Conservation (phyloP, 176 grass and related monocot species). For the Triticum turgidum region DNA sequence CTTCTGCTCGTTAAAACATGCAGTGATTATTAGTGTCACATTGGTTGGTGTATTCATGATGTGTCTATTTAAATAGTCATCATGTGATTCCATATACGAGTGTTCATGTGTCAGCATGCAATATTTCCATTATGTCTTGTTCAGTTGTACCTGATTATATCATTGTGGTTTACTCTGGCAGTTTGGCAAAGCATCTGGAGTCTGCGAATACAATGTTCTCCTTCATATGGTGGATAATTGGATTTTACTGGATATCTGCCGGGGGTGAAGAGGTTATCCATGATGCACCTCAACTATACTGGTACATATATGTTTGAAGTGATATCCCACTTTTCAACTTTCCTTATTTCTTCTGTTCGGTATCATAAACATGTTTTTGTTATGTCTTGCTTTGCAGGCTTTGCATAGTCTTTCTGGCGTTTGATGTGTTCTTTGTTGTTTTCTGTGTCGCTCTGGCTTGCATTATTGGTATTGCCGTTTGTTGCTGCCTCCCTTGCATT, state of each 20-base stretch:
- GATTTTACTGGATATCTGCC: conserved; percentile 88
- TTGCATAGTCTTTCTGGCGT: conserved; percentile 87
- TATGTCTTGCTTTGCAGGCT: conserved; percentile 58
- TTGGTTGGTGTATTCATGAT: background rate
- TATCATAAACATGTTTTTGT: background rate
- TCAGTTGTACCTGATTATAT: conserved; percentile 10
- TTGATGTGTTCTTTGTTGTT: conserved; percentile 92
- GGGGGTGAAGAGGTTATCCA: conserved; percentile 70
- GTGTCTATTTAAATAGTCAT: background rate
- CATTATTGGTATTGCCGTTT: conserved; percentile 90
- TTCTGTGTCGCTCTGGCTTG: conserved; percentile 92
- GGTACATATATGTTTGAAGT: conserved; percentile 39
- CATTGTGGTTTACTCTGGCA: conserved; percentile 36
- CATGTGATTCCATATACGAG: background rate
- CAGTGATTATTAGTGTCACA: background rate
- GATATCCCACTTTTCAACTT: background rate
- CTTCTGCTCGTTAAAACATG: background rate
- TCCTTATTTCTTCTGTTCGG: conserved; percentile 12
- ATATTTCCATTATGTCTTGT: background rate
- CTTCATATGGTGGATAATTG: conserved; percentile 92
- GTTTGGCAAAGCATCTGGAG: conserved; percentile 71
- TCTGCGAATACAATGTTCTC: conserved; percentile 91
- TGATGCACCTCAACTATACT: conserved; percentile 77
- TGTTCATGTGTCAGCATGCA: background rate
- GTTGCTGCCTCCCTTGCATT: conserved; percentile 96